Base-by-base conservation (phyloP, 805 yeast species). In the Candida golubevii region DNA sequence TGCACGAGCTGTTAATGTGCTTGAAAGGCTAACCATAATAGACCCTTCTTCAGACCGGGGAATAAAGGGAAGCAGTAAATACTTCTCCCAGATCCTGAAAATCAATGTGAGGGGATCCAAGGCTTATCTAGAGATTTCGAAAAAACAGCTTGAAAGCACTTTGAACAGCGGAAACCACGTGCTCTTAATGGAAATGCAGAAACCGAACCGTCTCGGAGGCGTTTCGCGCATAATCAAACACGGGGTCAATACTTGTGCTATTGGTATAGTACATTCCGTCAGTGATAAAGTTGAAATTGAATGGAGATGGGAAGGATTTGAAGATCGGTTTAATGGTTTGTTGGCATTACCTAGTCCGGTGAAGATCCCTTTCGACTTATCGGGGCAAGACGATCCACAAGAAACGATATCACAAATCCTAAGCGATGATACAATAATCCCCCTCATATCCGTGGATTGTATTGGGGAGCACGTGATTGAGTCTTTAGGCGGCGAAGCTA, bases 11-110 rank as follows among this genome's bases (percentile, higher is more conserved):
- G 3, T 10, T 3, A 28, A 28, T 8, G 47, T 46, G 9, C 34
- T 53, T 12, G 43, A 35, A 7, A 44, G 57, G 15, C 50, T 51
- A 29, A 47, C 45, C 12, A 46, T 51, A 18, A 38, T 32, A 1
- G 55, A 53, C 11, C 53, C 55, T 0, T 33, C 44, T 6, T 13
- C 33, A 2, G 53, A 49, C 13, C 40, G 47, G 8, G 56, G 55
- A 7, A 46, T 53, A 23, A 42, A 43, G 7, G 54, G 57, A 26
- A 27, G 48, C 10, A 67, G 73, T 43, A 67, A 67, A 46, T 67
- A 69, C 47, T 59, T 61, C 33, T 35, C 48, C 32, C 39, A 48
- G 27, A 45, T 63, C 11, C 43, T 54, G n/a, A 35, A 35, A 1
- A 18, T 53, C 8, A 29, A 37, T 6, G 42, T 47, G 6, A 15